Conservation (phyloP, 192 early-diverging fungal genomes). For the Umbelopsis ramanniana region DNA sequence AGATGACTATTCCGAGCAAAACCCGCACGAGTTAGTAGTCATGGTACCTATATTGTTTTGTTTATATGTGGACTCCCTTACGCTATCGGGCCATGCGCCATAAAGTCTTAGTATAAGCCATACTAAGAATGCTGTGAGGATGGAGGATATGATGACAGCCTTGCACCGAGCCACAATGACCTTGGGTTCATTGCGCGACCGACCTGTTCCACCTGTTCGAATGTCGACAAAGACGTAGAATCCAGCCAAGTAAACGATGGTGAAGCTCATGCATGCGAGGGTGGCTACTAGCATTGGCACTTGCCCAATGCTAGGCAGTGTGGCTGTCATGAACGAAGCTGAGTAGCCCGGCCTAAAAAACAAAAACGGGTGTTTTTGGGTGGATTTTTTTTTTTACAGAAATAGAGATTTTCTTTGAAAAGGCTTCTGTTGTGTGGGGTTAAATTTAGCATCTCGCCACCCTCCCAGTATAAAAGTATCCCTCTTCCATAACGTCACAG, state of each 20-base stretch:
- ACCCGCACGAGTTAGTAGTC: background rate
- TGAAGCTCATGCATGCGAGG: constrained; percentile 49
- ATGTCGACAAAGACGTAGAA: constrained; percentile 52
- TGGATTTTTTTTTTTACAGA: too few relatives aligned
- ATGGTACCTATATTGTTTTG: background rate
- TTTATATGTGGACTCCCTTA: background rate
- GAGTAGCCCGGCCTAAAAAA: background rate
- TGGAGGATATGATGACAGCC: constrained; percentile 45
- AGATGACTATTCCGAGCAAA: background rate
- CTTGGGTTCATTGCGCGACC: constrained; percentile 54
- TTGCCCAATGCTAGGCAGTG: constrained; percentile 4
- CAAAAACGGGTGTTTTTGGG: background rate
- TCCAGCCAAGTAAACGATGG: constrained; percentile 57
- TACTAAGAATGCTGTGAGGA: constrained; percentile 41
- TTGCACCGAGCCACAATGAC: constrained; percentile 59
- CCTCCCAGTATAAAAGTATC: too few relatives aligned
- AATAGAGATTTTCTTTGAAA: too few relatives aligned
- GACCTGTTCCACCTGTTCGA: constrained; percentile 9
- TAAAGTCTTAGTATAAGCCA: constrained; percentile 29
- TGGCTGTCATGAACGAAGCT: background rate
- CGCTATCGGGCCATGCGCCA: constrained; percentile 2
- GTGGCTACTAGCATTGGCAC: constrained; percentile 36
- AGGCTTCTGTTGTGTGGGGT: too few relatives aligned
- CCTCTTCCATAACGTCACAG: too few relatives aligned
- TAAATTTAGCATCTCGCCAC: too few relatives aligned